Evolutionary conservation across 345 rosid genomes (phyloP).

Genomic region (Microthlaspi erraticum): DNA sequence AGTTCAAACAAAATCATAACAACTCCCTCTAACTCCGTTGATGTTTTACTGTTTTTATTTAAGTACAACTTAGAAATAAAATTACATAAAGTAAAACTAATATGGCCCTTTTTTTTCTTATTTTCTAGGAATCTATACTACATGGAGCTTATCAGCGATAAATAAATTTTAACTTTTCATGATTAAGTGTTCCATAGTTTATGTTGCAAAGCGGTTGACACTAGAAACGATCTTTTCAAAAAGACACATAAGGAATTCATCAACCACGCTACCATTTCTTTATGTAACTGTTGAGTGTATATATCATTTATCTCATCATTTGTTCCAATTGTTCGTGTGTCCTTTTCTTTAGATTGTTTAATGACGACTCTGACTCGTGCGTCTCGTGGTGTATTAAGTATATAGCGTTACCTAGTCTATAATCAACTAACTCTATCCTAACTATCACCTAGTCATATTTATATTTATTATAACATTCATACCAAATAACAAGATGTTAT

Average conservation of each 20-base stretch:
- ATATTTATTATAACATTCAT: too few species aligned
- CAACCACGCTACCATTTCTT: conserved; percentile 36
- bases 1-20: too few species aligned
- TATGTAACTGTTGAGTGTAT: conserved; percentile 8
- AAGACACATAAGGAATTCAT: conserved; percentile 21
- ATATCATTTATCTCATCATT: conserved; percentile 8
- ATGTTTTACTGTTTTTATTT: too few species aligned
- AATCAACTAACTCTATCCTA: too few species aligned
- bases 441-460: too few species aligned
- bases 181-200: neutral
- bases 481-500: too few species aligned
- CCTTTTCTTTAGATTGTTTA: conserved; percentile 22
- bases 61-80: too few species aligned
- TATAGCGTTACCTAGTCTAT: too few species aligned
- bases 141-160: neutral
- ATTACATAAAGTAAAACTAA: too few species aligned
- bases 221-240: conserved; percentile 13
- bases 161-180: neutral
- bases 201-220: conserved; percentile 20
- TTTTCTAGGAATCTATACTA: neutral
- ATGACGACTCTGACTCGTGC: too few species aligned
- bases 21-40: too few species aligned
- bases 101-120: too few species aligned
- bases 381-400: neutral
- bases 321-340: conserved; percentile 24